These are phyloP conservation scores for Salinomyces thailandicus DNA, from an alignment of 2,329 filamentous ascomycete species.

Conservation along the genomic window DNA sequence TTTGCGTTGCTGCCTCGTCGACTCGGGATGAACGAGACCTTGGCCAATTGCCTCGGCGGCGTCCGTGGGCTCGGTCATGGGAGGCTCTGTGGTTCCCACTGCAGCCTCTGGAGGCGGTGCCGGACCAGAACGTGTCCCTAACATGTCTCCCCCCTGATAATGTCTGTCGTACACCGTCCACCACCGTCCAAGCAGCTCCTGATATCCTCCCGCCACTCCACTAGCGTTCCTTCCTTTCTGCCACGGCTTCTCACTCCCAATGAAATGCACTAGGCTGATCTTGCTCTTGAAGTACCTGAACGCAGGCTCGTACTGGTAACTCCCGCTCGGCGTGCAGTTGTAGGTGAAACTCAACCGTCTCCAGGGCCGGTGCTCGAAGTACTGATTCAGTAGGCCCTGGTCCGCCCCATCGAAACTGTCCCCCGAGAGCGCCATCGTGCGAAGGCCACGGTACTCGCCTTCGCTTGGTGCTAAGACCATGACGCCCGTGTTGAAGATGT, in stretches of 20 bases:
- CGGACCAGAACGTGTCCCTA: background rate
- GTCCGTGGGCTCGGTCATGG: conserved; percentile 34
- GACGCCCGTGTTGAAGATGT: conserved; percentile 95
- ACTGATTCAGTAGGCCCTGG: conserved; percentile 89
- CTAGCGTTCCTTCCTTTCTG: conserved; percentile 29
- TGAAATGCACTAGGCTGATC: conserved; percentile 90
- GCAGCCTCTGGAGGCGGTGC: conserved; percentile 20
- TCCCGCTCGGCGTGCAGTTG: conserved; percentile 91
- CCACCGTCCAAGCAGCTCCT: conserved; percentile 79
- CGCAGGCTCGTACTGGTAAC: conserved; percentile 95
- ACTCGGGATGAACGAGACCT: conserved; percentile 33
- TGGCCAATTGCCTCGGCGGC: conserved; percentile 34
- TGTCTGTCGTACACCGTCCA: conserved; percentile 91
- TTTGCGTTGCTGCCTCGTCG: conserved; percentile 37
- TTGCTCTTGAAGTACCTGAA: conserved; percentile 85
- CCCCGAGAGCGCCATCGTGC: conserved; percentile 71
- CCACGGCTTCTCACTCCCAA: conserved; percentile 88
- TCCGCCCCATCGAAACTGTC: conserved; percentile 96
- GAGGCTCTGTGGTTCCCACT: conserved; percentile 29
- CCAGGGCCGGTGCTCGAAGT: conserved; percentile 67
- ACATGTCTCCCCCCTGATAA: conserved; percentile 13
- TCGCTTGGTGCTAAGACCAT: conserved; percentile 83
- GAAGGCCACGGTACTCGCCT: conserved; percentile 77
- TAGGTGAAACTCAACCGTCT: conserved; percentile 88
- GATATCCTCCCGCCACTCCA: conserved; percentile 54